Percentiles rank a stretch among this genome's conserved stretches.
Conservation (phyloP, 164 flowering plant species). For the Vitis rupestris region DNA sequence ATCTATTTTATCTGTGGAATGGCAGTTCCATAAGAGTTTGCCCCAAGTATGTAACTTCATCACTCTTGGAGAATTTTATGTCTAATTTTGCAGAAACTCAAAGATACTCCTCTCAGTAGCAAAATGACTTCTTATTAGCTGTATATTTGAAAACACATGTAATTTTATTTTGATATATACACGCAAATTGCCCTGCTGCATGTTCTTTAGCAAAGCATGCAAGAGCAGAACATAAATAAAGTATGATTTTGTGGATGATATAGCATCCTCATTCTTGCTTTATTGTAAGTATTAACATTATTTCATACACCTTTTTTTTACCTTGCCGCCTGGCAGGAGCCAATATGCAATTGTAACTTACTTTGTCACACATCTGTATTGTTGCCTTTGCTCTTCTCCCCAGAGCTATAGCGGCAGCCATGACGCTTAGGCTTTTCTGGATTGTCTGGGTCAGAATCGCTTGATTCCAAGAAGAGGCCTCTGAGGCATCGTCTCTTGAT, state of each 20-base stretch:
- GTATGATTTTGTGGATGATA: conserved; percentile 1
- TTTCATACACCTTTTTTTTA: not conserved
- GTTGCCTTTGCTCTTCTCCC: conserved; percentile 25
- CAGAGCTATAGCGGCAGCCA: conserved; percentile 59
- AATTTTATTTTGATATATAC: conserved; percentile 4
- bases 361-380: conserved; percentile 10
- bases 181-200: conserved; percentile 3
- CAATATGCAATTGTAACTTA: not conserved
- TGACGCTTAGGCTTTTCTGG: conserved; percentile 74
- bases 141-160: conserved; percentile 5
- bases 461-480: conserved; percentile 74
- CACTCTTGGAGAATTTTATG: not conserved
- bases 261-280: conserved; percentile 10
- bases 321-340: not conserved
- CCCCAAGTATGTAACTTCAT: conserved; percentile 5
- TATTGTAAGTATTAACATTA: not conserved
- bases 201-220: conserved; percentile 1
- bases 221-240: not conserved
- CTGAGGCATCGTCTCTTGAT: conserved; percentile 73
- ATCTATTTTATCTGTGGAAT: conserved; percentile 15
- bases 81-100: not conserved
- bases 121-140: not conserved
- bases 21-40: conserved; percentile 2
- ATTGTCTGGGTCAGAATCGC: conserved; percentile 73
- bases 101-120: not conserved